Conservation (phyloP, 83 land plant genomes). For the Thuja plicata region DNA sequence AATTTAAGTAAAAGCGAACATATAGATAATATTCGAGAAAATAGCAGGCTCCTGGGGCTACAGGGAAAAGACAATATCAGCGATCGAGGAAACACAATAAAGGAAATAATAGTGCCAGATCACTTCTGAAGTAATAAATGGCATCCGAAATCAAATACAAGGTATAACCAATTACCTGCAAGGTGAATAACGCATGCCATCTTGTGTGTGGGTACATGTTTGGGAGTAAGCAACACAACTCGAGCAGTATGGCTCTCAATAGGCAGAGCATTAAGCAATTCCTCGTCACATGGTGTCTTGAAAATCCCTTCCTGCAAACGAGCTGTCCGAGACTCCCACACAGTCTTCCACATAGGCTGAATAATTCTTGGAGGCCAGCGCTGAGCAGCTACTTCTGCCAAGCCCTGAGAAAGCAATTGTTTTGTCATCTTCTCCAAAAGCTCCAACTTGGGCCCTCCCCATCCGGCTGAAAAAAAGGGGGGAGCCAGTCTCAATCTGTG, state of each 20-base stretch:
- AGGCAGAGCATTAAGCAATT: conserved; percentile 75
- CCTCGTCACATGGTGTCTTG: conserved; percentile 80
- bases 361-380: conserved; percentile 74
- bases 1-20: not conserved
- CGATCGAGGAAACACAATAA: not conserved
- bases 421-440: conserved; percentile 74
- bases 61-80: conserved; percentile 1
- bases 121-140: not conserved
- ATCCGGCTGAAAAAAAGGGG: conserved; percentile 91
- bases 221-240: conserved; percentile 83
- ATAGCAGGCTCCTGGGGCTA: not conserved
- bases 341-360: conserved; percentile 76
- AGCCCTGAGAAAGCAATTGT: conserved; percentile 67
- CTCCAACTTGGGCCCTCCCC: conserved; percentile 90
- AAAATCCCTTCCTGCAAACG: conserved; percentile 86
- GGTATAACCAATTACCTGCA: conserved; percentile 61
- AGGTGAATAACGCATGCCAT: conserved; percentile 95
- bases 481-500: conserved; percentile 79
- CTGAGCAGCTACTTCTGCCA: conserved; percentile 47
- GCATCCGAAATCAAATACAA: not conserved
- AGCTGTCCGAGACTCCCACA: conserved; percentile 83
- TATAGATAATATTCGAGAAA: not conserved
- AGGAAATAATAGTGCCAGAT: not conserved
- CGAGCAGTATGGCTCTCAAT: conserved; percentile 86
- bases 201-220: conserved; percentile 51